Percentiles rank a stretch among this genome's conserved stretches.
These are phyloP conservation scores for Lipomyces yarrowii DNA, from an alignment of 1,139 yeast species.

Conservation along the genomic window DNA sequence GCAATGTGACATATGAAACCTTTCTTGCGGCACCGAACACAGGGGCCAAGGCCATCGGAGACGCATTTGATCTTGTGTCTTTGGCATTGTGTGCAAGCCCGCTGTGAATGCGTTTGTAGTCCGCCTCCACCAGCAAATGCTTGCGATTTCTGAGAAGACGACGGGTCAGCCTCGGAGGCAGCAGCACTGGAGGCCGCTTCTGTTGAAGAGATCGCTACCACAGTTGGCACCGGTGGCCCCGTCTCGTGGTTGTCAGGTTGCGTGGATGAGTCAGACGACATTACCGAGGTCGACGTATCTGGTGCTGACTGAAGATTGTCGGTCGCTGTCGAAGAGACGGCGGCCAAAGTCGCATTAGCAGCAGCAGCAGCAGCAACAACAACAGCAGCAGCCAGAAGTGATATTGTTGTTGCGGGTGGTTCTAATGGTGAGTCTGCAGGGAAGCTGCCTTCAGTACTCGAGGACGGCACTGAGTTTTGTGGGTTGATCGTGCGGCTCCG, in stretches of 20 bases:
- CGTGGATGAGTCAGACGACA: background rate
- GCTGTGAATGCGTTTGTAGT: constrained; percentile 10
- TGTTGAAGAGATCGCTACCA: background rate
- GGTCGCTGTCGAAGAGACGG: background rate
- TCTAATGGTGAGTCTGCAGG: background rate
- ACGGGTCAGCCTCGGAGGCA: background rate
- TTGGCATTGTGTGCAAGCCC: constrained; percentile 31
- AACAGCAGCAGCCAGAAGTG: background rate
- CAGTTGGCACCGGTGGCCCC: background rate
- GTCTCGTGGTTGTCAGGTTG: background rate
- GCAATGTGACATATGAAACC: constrained; percentile 26
- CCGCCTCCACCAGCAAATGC: background rate
- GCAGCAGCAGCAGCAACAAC: background rate
- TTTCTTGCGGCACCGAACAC: constrained; percentile 26
- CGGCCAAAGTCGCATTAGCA: background rate
- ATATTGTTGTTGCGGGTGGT: background rate
- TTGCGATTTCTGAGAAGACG: background rate
- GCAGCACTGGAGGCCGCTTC: background rate
- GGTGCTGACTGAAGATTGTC: background rate
- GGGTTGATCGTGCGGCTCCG: background rate
- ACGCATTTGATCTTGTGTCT: constrained; percentile 27
- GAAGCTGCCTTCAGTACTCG: background rate
- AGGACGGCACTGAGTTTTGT: background rate
- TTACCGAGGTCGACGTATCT: background rate
- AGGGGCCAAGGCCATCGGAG: constrained; percentile 18